Conservation (phyloP, 768 basidiomycete genomes). For the Suillus decipiens region DNA sequence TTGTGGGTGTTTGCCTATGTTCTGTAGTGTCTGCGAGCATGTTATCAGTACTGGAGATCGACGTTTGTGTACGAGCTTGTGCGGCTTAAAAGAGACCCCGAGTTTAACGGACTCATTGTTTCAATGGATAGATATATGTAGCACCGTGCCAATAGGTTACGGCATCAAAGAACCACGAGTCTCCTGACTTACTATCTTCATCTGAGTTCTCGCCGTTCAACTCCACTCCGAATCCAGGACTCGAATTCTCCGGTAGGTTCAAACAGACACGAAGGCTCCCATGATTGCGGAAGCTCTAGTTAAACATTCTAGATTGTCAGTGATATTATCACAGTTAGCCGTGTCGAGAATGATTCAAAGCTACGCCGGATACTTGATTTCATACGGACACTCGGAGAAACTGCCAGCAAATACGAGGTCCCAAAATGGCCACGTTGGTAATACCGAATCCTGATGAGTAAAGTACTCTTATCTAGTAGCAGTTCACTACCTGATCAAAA, state of each 20-base stretch:
- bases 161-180: constrained; percentile 17
- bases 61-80: constrained; percentile 18
- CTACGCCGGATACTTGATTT: background rate
- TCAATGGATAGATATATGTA: constrained; percentile 16
- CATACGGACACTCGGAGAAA: constrained; percentile 6
- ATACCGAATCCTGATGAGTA: constrained; percentile 1
- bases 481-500: constrained; percentile 3
- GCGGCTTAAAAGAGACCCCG: constrained; percentile 17
- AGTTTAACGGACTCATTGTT: constrained; percentile 19
- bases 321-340: background rate
- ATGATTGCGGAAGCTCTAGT: background rate
- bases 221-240: constrained; percentile 9
- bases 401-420: constrained; percentile 10
- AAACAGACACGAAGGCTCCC: constrained; percentile 7
- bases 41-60: constrained; percentile 28
- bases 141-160: constrained; percentile 12
- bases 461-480: constrained; percentile 11
- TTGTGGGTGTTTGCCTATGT: background rate
- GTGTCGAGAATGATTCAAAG: background rate
- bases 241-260: constrained; percentile 8
- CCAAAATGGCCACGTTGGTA: constrained; percentile 8
- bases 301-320: background rate
- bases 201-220: constrained; percentile 14
- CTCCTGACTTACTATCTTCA: constrained; percentile 14
- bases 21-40: constrained; percentile 18